Evolutionary conservation across 441 rosid genomes (phyloP), one percentile per base, ranked within the genome.

Genomic region (Kokia cookei): DNA sequence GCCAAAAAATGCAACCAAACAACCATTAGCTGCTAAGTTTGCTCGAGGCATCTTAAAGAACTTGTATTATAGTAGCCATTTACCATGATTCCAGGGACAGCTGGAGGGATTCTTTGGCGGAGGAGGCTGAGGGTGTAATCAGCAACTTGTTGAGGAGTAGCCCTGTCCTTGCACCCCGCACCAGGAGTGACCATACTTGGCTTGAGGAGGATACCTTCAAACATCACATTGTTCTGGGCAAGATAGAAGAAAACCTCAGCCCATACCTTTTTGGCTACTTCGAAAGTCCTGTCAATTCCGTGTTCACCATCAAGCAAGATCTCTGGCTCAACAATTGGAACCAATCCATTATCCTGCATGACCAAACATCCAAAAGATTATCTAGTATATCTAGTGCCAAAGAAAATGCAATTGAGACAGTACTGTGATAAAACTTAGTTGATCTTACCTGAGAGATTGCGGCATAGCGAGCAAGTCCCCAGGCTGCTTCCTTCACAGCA

Each of bases 391-490:
- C 64, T 66, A 59, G 55, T 51, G 55, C 62, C 7, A 32, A 29
- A 3, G 40, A 60, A n/a, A 7, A 9, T n/a, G 51, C 37, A 67
- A 29, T 27, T 22, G 11, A n/a, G 43, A 27, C 15, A 37, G 27
- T 24, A 11, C 13, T 11, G n/a, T 27, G 11, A 13, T 13, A 19
- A 74, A 66, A 54, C 11, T 12, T 12, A n/a, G 27, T 65, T 60
- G 29, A 43, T 61, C 47, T 48, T 78, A 90, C 97, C 80, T 92
- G 97, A 75, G 97, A 91, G 47, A 94, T 88, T 78, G 97, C 88
- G 8, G 99, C 98, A n/a, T 93, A 94, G 73, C 98, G 97, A n/a
- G 98, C 99, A 32, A 94, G 97, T 71, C 98, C 97, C 97, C 98
- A 94, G 70, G 98, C 94, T 0, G 98, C 99, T 93, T 94, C 99